phyloP scores from a whole-genome alignment of 352 stramenopile species.

The Globisporangium sylvaticum region DNA sequence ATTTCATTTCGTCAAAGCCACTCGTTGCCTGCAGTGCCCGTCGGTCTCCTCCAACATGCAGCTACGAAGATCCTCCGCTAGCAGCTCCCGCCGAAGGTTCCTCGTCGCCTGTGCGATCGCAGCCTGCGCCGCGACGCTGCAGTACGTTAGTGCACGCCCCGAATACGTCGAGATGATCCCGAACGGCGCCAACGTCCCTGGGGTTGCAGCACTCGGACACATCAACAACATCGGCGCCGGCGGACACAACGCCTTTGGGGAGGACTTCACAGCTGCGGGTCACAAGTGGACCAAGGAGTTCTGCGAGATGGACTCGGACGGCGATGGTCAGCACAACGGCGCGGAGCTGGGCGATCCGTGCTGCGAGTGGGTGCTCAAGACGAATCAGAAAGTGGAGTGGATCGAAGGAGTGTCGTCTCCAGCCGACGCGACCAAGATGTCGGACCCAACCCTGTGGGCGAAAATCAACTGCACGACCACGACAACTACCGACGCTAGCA shows the following conservation, averaged over 20 bases:
- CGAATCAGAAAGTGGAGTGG: constrained; percentile 16
- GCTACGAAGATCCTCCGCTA: background rate
- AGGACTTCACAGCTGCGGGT: constrained; percentile 23
- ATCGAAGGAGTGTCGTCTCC: constrained; percentile 23
- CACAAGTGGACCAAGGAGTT: constrained; percentile 29
- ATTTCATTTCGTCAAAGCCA: background rate
- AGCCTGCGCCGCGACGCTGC: background rate
- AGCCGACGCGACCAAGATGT: constrained; percentile 18
- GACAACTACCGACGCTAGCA: background rate
- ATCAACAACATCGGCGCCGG: constrained; percentile 17
- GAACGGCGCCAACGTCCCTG: constrained; percentile 32
- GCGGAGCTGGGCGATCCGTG: constrained; percentile 58
- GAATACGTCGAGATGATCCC: constrained; percentile 22
- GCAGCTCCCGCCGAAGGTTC: background rate
- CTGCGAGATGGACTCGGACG: constrained; percentile 31
- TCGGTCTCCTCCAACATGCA: background rate
- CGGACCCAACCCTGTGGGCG: constrained; percentile 18
- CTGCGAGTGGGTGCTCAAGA: constrained; percentile 25
- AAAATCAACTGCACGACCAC: constrained; percentile 17
- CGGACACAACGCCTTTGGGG: constrained; percentile 23
- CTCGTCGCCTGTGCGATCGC: background rate
- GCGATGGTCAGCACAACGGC: constrained; percentile 53
- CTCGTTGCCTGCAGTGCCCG: background rate
- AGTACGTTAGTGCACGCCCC: background rate
- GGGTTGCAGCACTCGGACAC: constrained; percentile 27